Base-by-base conservation (phyloP, 768 basidiomycete species). In the Kwoniella sp. region DNA sequence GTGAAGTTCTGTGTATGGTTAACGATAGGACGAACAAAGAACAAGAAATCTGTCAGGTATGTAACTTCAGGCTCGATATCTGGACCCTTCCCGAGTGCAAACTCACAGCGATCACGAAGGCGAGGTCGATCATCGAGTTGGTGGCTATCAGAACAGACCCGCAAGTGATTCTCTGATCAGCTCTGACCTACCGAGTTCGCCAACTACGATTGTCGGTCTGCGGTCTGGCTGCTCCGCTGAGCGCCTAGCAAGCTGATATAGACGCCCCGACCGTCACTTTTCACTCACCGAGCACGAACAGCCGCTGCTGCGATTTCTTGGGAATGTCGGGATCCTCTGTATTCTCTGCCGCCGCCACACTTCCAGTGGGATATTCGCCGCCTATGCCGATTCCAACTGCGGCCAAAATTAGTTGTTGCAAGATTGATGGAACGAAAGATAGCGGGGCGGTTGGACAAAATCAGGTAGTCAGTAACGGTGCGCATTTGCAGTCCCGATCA, bases 291-390 rank as follows among this genome's bases (percentile, higher is more conserved):
- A 76, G 47, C 20, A 89, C 87, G 74, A 96, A 89, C 87, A 92
- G 91, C 58, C 88, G 82, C 78, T 94, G 89, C 74, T 92, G 93
- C 4, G 89, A 85, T 58, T 87, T 87, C 81, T 90, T 92, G 70
- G 80, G 84, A 72, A 95, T 66, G 20, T 86, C 86, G 9, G 86
- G 84, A 78, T 91, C 90, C 78, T 96, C 94, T 1, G 92, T 90
- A 73, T 92, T 90, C 75, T 96, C 94, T 1, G 91, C 89, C 11
- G 70, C 74, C 23, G 72, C 74, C 17, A 75, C 72, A 53, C 45
- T 48, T 26, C 93, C 93, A 67, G 91, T 91, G 7, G 93, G 93
- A 70, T 94, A 94, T 58, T 81, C 79, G 8, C 80, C 81, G 41
- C 81, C 78, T 29, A 68, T 64, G 9, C 55, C 56, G 28, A 67